phyloP scores from a whole-genome alignment of 805 yeast genomes.

The Lachancea sp. region DNA sequence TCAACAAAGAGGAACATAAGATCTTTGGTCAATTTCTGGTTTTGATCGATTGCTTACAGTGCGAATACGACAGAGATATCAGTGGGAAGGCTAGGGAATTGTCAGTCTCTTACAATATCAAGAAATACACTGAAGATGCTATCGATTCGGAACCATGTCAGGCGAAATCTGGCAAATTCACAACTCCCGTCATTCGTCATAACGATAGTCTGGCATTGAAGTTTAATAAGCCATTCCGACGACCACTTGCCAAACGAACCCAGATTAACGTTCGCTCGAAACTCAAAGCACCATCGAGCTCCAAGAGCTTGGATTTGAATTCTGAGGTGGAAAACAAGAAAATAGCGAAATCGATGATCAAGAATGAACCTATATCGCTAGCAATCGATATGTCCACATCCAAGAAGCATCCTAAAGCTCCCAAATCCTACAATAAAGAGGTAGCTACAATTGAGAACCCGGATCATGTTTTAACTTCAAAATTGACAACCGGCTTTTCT shows the following conservation, averaged over 20 bases:
- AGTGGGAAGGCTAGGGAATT: slow-evolving; percentile 1
- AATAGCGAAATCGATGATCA: not conserved
- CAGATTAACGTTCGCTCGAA: not conserved
- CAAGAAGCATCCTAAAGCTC: not conserved
- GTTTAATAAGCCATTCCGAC: slow-evolving; percentile 27
- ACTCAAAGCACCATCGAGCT: not conserved
- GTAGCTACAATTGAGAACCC: not conserved
- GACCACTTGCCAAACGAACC: slow-evolving; percentile 12
- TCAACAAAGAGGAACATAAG: slow-evolving; percentile 23
- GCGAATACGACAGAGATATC: slow-evolving; percentile 7
- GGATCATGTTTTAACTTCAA: not conserved
- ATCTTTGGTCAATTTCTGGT: slow-evolving; percentile 25
- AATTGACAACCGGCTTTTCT: not conserved
- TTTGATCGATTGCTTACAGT: slow-evolving; percentile 15
- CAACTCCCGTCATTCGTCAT: not conserved
- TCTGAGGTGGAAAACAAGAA: not conserved
- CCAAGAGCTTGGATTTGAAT: not conserved
- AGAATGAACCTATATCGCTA: not conserved
- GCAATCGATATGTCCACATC: slow-evolving; percentile 1
- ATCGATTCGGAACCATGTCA: too few relatives aligned
- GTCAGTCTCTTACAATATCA: slow-evolving; percentile 9
- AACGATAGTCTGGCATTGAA: slow-evolving; percentile 19
- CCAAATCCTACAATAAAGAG: not conserved
- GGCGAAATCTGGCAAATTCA: too few relatives aligned
- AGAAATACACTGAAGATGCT: not conserved